Percentiles rank a stretch among this genome's conserved stretches.
Conservation (phyloP, 306 rosid species). For the Cicer yamashitae region DNA sequence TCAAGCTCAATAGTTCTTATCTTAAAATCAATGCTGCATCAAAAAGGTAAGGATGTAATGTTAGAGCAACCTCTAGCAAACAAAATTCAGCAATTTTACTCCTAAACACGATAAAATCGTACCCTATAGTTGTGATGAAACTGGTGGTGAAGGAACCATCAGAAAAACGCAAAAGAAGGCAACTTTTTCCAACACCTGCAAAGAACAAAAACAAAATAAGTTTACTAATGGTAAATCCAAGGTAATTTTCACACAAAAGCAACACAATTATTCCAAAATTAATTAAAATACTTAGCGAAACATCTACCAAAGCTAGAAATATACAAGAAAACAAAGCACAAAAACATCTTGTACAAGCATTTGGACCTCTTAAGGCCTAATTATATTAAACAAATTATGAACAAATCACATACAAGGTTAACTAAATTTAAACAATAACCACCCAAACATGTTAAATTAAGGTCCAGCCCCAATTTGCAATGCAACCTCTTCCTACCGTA, state of each 20-base stretch:
- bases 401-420: constrained; percentile 20
- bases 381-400: constrained; percentile 17
- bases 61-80: constrained; percentile 35
- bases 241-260: constrained; percentile 15
- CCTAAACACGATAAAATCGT: constrained; percentile 35
- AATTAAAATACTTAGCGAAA: neutral
- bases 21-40: constrained; percentile 89
- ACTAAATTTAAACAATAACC: neutral
- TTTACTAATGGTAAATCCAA: constrained; percentile 12
- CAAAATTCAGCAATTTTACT: constrained; percentile 29
- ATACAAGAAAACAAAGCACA: constrained; percentile 1
- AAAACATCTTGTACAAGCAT: constrained; percentile 9
- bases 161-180: constrained; percentile 95
- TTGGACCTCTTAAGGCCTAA: constrained; percentile 9
- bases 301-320: constrained; percentile 8
- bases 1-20: constrained; percentile 98
- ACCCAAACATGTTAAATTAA: constrained; percentile 17
- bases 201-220: constrained; percentile 22
- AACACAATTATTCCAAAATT: constrained; percentile 2
- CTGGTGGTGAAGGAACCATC: constrained; percentile 98
- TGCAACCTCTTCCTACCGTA: constrained; percentile 20
- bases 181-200: constrained; percentile 98
- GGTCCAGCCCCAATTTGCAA: constrained; percentile 20
- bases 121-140: constrained; percentile 98
- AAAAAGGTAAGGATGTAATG: constrained; percentile 33